phyloP scores from a whole-genome alignment of 2,329 filamentous ascomycete species.

The Colletotrichum navitas region DNA sequence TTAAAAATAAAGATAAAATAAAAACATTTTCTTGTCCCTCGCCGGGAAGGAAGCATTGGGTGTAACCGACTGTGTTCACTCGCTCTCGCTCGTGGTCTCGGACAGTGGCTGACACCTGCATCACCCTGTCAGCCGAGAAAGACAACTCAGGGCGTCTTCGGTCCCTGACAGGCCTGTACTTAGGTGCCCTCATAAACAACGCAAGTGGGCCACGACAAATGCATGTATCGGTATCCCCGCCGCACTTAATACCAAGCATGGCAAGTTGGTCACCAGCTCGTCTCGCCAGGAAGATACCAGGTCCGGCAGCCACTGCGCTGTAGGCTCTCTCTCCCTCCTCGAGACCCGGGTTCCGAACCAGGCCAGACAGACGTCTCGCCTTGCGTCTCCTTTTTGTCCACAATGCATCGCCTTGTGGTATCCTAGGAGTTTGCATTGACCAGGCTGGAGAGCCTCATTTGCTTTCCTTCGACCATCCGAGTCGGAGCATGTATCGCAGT shows the following conservation, averaged over 20 bases:
- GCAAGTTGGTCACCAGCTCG: background rate
- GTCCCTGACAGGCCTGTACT: conserved; percentile 6
- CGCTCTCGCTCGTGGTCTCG: background rate
- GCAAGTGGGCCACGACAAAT: conserved; percentile 15
- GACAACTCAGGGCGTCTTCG: background rate
- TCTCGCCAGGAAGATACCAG: background rate
- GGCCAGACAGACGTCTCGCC: background rate
- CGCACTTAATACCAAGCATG: background rate
- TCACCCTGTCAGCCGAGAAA: background rate
- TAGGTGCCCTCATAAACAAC: conserved; percentile 20
- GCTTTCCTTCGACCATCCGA: conserved; percentile 3
- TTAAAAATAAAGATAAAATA: no score
- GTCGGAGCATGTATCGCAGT: background rate
- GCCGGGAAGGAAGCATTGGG: conserved; percentile 24
- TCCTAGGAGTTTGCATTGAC: conserved; percentile 23
- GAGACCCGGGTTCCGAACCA: background rate
- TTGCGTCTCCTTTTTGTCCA: background rate
- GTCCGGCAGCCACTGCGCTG: background rate
- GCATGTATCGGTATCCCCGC: conserved; percentile 33
- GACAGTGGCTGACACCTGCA: background rate
- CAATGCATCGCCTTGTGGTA: conserved; percentile 1
- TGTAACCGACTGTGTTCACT: background rate
- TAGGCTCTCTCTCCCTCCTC: background rate
- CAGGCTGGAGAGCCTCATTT: conserved; percentile 35
- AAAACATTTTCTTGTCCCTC: background rate